Evolutionary conservation across 768 basidiomycete species (phyloP), one percentile per base, ranked within the genome.

Genomic region (Megacollybia marginata): DNA sequence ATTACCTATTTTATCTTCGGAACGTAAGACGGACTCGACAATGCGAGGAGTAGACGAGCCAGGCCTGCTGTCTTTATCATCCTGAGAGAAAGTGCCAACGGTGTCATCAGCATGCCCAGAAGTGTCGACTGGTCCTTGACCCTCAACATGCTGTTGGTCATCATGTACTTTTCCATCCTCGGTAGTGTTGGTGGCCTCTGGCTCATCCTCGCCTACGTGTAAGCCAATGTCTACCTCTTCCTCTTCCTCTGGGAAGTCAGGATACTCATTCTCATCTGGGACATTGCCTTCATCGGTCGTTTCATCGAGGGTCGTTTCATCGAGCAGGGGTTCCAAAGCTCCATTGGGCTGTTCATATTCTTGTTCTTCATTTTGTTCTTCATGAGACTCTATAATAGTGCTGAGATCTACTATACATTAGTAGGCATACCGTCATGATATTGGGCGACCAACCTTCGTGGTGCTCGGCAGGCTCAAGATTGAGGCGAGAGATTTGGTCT

Each of bases 401-500:
- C 13, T 13, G 23, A 28, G 12, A 44, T 16, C n/a, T 28, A 10
- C 15, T 4, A 31, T 31, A 44, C 23, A 44, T 44, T 23, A 38
- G 1, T 38, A 9, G n/a, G 20, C 8, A n/a, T 32, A 18, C 31
- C 36, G n/a, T 28, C 13, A 13, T 19, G 9, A 50, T 32, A 13
- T 11, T 32, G 19, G 43, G 3, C 31, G 40, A 3, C 4, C 44
- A 40, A 48, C 38, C 35, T 48, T 52, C 48, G 35, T 50, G 43
- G 20, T 43, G 42, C 9, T 52, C 53, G 8, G 35, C 47, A 38
- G 23, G 23, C 6, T 12, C 35, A 3, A 48, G 20, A 46, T 62
- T 58, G 5, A 66, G 54, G 47, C 64, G 63, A 18, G 62, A 45
- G 4, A 85, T 66, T 52, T 82, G 74, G 33, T 80, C 79, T 59